Conservation (phyloP, 2,329 filamentous ascomycete species). For the Pseudopyrenochaeta lycopersici region DNA sequence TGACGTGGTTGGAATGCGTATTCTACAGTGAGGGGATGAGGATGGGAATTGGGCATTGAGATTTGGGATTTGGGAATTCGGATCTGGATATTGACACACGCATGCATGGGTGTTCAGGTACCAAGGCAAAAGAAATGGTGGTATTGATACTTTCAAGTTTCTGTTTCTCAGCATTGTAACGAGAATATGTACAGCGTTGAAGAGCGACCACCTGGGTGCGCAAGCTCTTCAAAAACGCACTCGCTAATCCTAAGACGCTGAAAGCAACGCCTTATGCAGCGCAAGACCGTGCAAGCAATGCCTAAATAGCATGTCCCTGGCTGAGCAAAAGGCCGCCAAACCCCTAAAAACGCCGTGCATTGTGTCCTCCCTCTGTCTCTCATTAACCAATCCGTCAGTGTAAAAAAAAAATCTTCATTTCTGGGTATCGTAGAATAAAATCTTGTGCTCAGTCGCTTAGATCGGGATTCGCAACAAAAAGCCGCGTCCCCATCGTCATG, state of each 20-base stretch:
- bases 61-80: too few relatives aligned
- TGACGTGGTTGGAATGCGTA: too few relatives aligned
- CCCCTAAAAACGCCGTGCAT: neutral
- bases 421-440: conserved; percentile 45
- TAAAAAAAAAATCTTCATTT: conserved; percentile 18
- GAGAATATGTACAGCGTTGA: conserved; percentile 14
- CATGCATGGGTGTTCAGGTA: neutral
- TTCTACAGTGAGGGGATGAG: too few relatives aligned
- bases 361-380: neutral
- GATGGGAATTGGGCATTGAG: too few relatives aligned
- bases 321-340: neutral
- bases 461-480: conserved; percentile 90
- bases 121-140: neutral
- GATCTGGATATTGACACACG: too few relatives aligned
- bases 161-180: conserved; percentile 2
- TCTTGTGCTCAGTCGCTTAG: conserved; percentile 55
- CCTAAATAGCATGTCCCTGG: neutral
- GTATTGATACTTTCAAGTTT: too few relatives aligned
- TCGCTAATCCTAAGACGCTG: conserved; percentile 2
- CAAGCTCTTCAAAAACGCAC: neutral
- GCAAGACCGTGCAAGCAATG: neutral
- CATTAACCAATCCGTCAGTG: conserved; percentile 1
- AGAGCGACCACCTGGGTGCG: conserved; percentile 24
- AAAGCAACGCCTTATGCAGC: neutral
- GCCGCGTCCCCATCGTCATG: conserved; percentile 74